Base-by-base conservation (phyloP, 1,284 basidiomycete species). In the Marasmius sp. region DNA sequence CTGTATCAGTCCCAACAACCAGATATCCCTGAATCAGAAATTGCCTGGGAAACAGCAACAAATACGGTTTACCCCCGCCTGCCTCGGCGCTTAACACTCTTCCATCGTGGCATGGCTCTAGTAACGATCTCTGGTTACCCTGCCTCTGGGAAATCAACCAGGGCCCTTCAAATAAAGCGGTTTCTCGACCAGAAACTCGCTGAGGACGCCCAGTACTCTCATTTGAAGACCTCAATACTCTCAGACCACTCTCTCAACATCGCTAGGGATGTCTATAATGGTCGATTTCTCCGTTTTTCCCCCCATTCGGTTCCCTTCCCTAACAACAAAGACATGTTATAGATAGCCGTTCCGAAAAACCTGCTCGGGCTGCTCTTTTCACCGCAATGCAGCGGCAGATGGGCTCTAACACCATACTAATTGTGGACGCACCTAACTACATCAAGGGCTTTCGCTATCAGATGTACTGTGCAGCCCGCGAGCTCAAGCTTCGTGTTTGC, bases 391-490 rank as follows among this genome's bases (percentile, higher is more conserved):
- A 91, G 66, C 84, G 97, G 16, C 81, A 86, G 34, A 81, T 98
- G 66, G 83, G 82, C 22, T 75, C 78, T 38, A 88, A 92, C 67
- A 91, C 87, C 0, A 87, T 98, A 68, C 84, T 97, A 57, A 92
- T 99, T 65, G 85, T 96, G 61, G 97, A 99, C 69, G 88, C 90
- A 7, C 85, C 93, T 66, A 97, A 98, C 71, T 98, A 99, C 75
- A 98, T 98, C 83, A 98, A 99, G 74, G 91, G 94, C 7, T 98
- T 95, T 71, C 86, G 97, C 43, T 99, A 99, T 75, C 97, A 99
- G 77, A 90, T 98, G 77, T 98, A 98, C 76, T 98, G 96, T 71
- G 93, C 94, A 0, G 95, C 95, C 3, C 81, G 95, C 52, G 97
- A 98, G 73, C 85, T 90, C 62, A 92, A 91, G 67, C 80, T 95